These are phyloP conservation scores for Symbiodinium pilosum DNA, from an alignment of 73 alveolate genomes.

Conservation along the genomic window DNA sequence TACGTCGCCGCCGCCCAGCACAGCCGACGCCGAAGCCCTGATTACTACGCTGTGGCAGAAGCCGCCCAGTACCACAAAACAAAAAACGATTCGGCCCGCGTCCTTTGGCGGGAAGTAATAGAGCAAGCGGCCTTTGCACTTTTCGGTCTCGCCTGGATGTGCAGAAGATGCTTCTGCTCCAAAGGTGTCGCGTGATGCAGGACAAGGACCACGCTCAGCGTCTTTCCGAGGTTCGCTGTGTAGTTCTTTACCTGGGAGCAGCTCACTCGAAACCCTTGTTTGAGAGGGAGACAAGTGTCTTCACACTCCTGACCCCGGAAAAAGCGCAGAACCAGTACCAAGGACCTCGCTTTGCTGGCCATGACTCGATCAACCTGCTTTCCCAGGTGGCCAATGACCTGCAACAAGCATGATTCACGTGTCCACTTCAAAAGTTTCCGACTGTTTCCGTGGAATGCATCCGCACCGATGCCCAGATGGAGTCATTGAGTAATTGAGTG, in stretches of 20 bases:
- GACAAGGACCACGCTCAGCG: slow-evolving; percentile 22
- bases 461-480: too few species aligned
- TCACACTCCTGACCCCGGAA: background rate
- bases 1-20: too few species aligned
- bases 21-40: too few species aligned
- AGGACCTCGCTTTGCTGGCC: slow-evolving; percentile 18
- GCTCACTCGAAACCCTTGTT: background rate
- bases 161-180: background rate
- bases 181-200: background rate
- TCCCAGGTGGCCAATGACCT: slow-evolving; percentile 70
- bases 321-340: background rate
- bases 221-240: slow-evolving; percentile 79
- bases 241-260: slow-evolving; percentile 25
- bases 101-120: slow-evolving; percentile 96
- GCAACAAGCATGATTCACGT: too few species aligned
- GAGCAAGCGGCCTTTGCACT: slow-evolving; percentile 95
- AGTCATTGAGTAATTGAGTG: background rate
- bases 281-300: background rate
- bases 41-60: too few species aligned
- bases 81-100: background rate
- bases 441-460: too few species aligned
- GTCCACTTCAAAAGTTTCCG: too few species aligned
- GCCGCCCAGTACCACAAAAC: too few species aligned
- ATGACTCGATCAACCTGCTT: slow-evolving; percentile 83
- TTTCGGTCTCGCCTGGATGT: slow-evolving; percentile 70